Conservation (phyloP, 352 stramenopile species). For the Peronospora farinosa region DNA sequence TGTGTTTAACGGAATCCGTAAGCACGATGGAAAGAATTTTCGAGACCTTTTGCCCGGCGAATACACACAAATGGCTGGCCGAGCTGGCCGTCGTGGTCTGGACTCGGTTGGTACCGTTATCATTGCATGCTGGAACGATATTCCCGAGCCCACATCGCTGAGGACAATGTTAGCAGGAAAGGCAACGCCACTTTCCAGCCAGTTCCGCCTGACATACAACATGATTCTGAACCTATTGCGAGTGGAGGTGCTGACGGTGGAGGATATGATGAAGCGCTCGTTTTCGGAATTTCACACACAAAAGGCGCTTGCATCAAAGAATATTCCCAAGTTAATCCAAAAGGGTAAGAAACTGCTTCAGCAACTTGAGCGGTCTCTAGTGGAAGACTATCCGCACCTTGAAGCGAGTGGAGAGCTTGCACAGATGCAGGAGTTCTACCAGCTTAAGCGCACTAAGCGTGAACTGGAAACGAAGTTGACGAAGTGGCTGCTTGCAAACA, state of each 20-base stretch:
- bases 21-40: constrained; percentile 95
- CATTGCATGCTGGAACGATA: constrained; percentile 95
- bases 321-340: constrained; percentile 70
- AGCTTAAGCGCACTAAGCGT: constrained; percentile 64
- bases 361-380: constrained; percentile 41
- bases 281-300: constrained; percentile 96
- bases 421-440: constrained; percentile 57
- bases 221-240: constrained; percentile 97
- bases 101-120: constrained; percentile 96
- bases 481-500: constrained; percentile 64
- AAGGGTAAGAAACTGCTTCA: constrained; percentile 48
- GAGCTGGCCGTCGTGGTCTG: constrained; percentile 94
- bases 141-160: constrained; percentile 92
- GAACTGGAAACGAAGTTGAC: constrained; percentile 67
- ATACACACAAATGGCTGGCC: constrained; percentile 96
- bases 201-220: constrained; percentile 98
- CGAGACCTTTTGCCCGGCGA: constrained; percentile 85
- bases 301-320: constrained; percentile 71
- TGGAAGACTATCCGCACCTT: constrained; percentile 59
- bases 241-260: constrained; percentile 82
- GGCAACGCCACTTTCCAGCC: constrained; percentile 91
- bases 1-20: constrained; percentile 96
- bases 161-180: constrained; percentile 94
- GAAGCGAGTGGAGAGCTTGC: constrained; percentile 50
- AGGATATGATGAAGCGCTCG: constrained; percentile 96